A percentile compares a stretch with the other conserved stretches of the same genome.
These are phyloP conservation scores for Citrus mangshanensis DNA, from an alignment of 345 rosid genomes.

Conservation along the genomic window DNA sequence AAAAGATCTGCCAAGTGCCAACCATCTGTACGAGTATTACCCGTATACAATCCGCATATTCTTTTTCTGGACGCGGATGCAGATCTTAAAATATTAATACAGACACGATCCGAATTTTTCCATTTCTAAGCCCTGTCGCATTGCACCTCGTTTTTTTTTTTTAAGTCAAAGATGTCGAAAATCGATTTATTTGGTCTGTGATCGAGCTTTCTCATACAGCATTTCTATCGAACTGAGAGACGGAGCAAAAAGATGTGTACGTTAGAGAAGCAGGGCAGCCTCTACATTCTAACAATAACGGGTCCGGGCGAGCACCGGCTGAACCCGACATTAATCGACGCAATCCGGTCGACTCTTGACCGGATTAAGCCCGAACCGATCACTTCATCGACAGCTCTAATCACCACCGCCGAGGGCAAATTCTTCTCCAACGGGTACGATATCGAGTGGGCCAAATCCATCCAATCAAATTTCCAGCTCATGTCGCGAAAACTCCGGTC, in stretches of 20 bases:
- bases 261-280: constrained; percentile 44
- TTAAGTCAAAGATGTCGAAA: not conserved
- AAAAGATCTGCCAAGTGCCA: too few relatives aligned
- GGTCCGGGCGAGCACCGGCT: constrained; percentile 67
- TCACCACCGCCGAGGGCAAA: constrained; percentile 65
- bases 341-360: constrained; percentile 40
- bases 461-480: constrained; percentile 22
- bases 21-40: too few relatives aligned
- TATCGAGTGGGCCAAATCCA: constrained; percentile 44
- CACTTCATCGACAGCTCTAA: constrained; percentile 44
- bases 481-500: constrained; percentile 42
- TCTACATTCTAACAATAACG: constrained; percentile 51
- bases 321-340: constrained; percentile 42
- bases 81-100: too few relatives aligned
- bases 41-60: too few relatives aligned
- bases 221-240: not conserved
- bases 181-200: not conserved
- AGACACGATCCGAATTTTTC: too few relatives aligned
- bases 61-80: too few relatives aligned
- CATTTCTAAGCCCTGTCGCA: too few relatives aligned
- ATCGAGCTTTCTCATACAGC: not conserved
- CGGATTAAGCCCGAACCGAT: constrained; percentile 39
- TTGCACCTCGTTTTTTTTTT: too few relatives aligned
- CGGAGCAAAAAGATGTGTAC: constrained; percentile 33
- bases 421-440: constrained; percentile 93